Conservation (phyloP, 176 grass and related monocot species). For the Carex myosuroides region DNA sequence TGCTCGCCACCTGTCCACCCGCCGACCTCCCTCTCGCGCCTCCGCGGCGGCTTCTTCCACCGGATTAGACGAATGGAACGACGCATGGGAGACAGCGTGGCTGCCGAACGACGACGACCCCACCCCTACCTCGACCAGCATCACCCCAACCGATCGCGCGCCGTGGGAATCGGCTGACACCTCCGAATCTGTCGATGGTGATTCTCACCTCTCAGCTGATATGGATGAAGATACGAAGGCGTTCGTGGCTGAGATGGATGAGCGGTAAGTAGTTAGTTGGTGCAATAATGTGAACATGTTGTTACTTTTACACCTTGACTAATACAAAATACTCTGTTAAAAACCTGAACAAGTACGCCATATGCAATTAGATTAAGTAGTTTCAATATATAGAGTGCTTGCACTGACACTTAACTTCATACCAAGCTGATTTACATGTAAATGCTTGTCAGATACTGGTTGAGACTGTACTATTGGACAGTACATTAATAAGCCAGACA, state of each 20-base stretch:
- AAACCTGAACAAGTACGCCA: background rate
- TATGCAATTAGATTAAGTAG: background rate
- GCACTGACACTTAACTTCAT: no score
- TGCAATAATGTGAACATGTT: background rate
- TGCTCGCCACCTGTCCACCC: background rate
- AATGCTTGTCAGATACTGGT: background rate
- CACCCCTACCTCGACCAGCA: slow-evolving; percentile 27
- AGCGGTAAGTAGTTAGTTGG: slow-evolving; percentile 38
- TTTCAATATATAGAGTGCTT: background rate
- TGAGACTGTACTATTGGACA: background rate
- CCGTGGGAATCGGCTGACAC: slow-evolving; percentile 50
- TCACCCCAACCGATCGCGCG: slow-evolving; percentile 32
- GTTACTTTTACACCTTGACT: background rate
- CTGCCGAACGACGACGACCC: slow-evolving; percentile 59
- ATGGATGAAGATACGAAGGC: slow-evolving; percentile 77
- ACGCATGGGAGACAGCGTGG: slow-evolving; percentile 97
- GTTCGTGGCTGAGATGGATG: slow-evolving; percentile 92
- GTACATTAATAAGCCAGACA: background rate
- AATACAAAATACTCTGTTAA: background rate
- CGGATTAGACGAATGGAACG: slow-evolving; percentile 85
- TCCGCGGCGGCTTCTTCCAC: slow-evolving; percentile 11
- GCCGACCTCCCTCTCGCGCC: background rate
- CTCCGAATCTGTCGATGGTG: background rate
- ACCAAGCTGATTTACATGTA: background rate
- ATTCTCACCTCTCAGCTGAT: slow-evolving; percentile 33